Evolutionary conservation across 768 basidiomycete genomes (phyloP).

Genomic region (Phallus indusiatus): DNA sequence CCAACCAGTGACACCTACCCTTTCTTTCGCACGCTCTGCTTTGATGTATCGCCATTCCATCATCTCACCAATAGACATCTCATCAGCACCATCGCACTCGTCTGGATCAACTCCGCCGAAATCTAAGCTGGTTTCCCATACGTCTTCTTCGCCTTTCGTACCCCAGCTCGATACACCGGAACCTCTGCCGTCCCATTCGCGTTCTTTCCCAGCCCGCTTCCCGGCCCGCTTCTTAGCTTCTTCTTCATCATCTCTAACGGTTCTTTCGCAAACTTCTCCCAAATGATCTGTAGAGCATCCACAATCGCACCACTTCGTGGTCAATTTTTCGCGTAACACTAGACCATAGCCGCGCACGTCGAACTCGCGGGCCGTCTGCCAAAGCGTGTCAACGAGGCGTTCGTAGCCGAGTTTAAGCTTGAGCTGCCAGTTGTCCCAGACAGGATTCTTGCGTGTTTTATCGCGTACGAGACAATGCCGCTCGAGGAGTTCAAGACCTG

Average conservation of each 20-base stretch:
- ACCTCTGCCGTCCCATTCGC: constrained; percentile 72
- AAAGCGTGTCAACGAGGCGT: constrained; percentile 51
- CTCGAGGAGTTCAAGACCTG: constrained; percentile 47
- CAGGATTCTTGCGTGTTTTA: constrained; percentile 23
- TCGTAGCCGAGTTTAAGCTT: constrained; percentile 61
- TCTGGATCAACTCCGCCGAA: constrained; percentile 49
- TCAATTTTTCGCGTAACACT: constrained; percentile 61
- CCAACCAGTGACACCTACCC: constrained; percentile 29
- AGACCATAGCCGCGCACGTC: constrained; percentile 64
- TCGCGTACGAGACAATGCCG: constrained; percentile 9
- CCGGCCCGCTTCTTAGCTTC: constrained; percentile 44
- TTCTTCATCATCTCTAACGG: constrained; percentile 61
- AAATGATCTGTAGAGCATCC: constrained; percentile 74
- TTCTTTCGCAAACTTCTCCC: constrained; percentile 66
- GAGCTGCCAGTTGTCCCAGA: constrained; percentile 50
- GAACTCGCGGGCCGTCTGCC: constrained; percentile 63
- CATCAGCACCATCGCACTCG: constrained; percentile 32
- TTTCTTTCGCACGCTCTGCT: constrained; percentile 64
- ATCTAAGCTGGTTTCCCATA: constrained; percentile 66
- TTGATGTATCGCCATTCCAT: constrained; percentile 67
- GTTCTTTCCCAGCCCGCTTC: constrained; percentile 51
- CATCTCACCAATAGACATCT: constrained; percentile 63
- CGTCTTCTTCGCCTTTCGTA: constrained; percentile 65
- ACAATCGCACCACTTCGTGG: constrained; percentile 72
- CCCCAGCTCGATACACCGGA: constrained; percentile 62